These are phyloP conservation scores for Oryza meyeriana DNA, from an alignment of 176 grass and related monocot species.

Conservation along the genomic window DNA sequence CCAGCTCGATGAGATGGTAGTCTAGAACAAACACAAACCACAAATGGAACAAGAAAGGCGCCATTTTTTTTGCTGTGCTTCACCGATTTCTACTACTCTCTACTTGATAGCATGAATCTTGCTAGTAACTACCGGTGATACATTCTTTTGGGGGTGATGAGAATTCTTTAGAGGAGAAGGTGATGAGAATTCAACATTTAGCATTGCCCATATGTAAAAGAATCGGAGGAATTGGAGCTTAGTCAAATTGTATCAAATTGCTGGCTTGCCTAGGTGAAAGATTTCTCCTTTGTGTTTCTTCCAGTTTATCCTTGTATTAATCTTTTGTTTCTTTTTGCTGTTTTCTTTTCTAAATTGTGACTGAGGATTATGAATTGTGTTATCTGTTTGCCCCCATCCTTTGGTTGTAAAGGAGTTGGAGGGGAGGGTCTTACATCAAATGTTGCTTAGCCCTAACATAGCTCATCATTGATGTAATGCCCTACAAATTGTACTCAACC, in stretches of 20 bases:
- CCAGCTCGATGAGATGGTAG: conserved; percentile 72
- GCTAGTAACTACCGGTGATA: conserved; percentile 23
- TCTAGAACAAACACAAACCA: conserved; percentile 36
- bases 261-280: conserved; percentile 19
- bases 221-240: conserved; percentile 25
- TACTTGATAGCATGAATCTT: conserved; percentile 13
- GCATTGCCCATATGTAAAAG: conserved; percentile 1
- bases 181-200: conserved; percentile 31
- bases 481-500: neutral
- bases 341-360: conserved; percentile 22
- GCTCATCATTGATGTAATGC: conserved; percentile 33
- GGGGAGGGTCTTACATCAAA: conserved; percentile 18
- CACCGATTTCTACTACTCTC: neutral
- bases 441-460: conserved; percentile 19
- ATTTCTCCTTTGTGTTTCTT: conserved; percentile 9
- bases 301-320: neutral
- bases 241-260: conserved; percentile 28
- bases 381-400: conserved; percentile 27
- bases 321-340: neutral
- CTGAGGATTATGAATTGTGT: conserved; percentile 46
- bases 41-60: conserved; percentile 33
- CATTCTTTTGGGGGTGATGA: conserved; percentile 47
- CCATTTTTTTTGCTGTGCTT: conserved; percentile 36
- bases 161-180: conserved; percentile 26
- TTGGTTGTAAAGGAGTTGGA: conserved; percentile 9